A percentile compares a stretch with the other conserved stretches of the same genome.
Evolutionary conservation across 805 yeast genomes (phyloP).

Genomic region (Saturnispora hagleri): DNA sequence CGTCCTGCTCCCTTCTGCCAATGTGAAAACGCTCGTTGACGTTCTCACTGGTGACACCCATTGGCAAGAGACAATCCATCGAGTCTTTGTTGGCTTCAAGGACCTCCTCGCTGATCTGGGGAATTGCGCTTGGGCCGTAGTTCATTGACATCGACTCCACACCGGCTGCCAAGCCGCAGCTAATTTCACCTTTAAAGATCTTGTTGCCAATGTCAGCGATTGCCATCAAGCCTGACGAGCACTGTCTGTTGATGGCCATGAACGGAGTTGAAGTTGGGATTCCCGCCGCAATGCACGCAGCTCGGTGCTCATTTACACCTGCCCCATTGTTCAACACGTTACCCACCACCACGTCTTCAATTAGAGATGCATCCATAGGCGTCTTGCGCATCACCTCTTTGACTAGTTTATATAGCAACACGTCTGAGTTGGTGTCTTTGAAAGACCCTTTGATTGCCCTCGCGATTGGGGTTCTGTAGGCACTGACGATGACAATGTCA

Average conservation of each 20-base stretch:
- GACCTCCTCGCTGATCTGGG: slow-evolving; percentile 42
- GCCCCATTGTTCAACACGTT: slow-evolving; percentile 89
- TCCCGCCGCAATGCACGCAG: slow-evolving; percentile 86
- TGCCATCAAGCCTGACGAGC: slow-evolving; percentile 91
- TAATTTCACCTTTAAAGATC: slow-evolving; percentile 80
- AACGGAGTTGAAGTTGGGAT: slow-evolving; percentile 75
- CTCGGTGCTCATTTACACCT: slow-evolving; percentile 91
- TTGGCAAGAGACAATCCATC: slow-evolving; percentile 80
- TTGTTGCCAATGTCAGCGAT: slow-evolving; percentile 84
- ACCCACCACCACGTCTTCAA: slow-evolving; percentile 85
- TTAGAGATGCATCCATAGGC: slow-evolving; percentile 40
- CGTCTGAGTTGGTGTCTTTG: slow-evolving; percentile 77
- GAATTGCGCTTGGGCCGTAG: slow-evolving; percentile 74
- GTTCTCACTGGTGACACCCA: slow-evolving; percentile 95
- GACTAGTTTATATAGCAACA: slow-evolving; percentile 57
- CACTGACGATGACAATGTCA: slow-evolving; percentile 85
- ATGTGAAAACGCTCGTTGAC: slow-evolving; percentile 62
- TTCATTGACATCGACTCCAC: slow-evolving; percentile 90
- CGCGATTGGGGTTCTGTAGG: slow-evolving; percentile 84
- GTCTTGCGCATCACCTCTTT: slow-evolving; percentile 47
- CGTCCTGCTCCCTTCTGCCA: slow-evolving; percentile 69
- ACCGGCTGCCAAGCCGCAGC: slow-evolving; percentile 85
- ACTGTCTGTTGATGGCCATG: slow-evolving; percentile 82
- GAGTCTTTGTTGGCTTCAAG: slow-evolving; percentile 38
- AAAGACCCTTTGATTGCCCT: slow-evolving; percentile 83